Evolutionary conservation across 1,284 basidiomycete genomes (phyloP).

Genomic region (Heterobasidion occidentale): DNA sequence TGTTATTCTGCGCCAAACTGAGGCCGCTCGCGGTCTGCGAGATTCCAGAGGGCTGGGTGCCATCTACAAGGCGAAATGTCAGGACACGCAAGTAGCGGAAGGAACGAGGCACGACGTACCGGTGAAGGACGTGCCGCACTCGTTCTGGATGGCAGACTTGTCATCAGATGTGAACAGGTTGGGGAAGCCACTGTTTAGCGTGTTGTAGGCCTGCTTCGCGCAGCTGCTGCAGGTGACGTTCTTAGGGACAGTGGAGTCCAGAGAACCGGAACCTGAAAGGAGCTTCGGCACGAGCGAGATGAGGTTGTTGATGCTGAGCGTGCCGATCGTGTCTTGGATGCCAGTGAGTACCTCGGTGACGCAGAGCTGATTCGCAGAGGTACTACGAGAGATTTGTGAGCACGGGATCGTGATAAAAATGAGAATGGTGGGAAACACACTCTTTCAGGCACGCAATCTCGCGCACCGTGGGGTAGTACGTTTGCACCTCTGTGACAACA

Average conservation of each 20-base stretch:
- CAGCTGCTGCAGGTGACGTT: conserved; percentile 50
- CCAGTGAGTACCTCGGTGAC: conserved; percentile 39
- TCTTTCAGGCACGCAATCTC: conserved; percentile 46
- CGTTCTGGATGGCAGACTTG: conserved; percentile 22
- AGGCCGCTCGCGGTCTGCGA: conserved; percentile 24
- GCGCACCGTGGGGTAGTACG: conserved; percentile 42
- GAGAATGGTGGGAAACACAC: conserved; percentile 27
- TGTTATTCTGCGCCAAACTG: conserved; percentile 15
- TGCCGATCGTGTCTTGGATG: conserved; percentile 34
- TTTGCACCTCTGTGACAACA: conserved; percentile 31
- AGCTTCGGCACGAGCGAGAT: conserved; percentile 16
- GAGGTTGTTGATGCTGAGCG: conserved; percentile 23
- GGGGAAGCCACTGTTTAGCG: conserved; percentile 32
- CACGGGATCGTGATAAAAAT: not conserved
- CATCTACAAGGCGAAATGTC: conserved; percentile 22
- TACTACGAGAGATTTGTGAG: conserved; percentile 18
- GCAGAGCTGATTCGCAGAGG: conserved; percentile 38
- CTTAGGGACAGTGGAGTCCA: conserved; percentile 20
- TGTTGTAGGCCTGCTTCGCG: conserved; percentile 42
- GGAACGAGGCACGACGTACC: conserved; percentile 25
- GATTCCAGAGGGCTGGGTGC: conserved; percentile 28
- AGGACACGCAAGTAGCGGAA: not conserved
- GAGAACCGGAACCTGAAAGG: conserved; percentile 12
- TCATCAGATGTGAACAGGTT: conserved; percentile 19
- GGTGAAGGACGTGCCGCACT: conserved; percentile 45